A percentile compares a stretch with the other conserved stretches of the same genome.
Evolutionary conservation across 805 yeast species (phyloP).

Genomic region (Candida boleticola): DNA sequence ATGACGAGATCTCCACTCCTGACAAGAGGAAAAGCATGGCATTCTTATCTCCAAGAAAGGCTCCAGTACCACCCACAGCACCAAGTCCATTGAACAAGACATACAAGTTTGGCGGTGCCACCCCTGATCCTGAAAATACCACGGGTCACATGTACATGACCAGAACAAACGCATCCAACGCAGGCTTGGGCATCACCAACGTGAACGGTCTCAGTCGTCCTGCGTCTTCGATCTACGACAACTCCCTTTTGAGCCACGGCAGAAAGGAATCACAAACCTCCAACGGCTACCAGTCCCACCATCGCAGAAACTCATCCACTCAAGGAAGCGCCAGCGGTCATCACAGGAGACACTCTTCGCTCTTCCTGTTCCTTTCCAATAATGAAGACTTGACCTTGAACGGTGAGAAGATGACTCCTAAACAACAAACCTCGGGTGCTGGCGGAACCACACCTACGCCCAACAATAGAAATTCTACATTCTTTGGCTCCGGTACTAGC

Average conservation of each 20-base stretch:
- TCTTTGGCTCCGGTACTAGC: background rate
- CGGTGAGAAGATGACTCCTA: conserved; percentile 5
- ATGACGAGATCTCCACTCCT: conserved; percentile 2
- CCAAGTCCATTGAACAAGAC: conserved; percentile 23
- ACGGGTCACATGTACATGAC: conserved; percentile 17
- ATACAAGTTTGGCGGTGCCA: conserved; percentile 33
- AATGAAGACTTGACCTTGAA: conserved; percentile 17
- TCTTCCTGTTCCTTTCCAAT: conserved; percentile 49
- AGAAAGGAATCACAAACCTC: conserved; percentile 44
- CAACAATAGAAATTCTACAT: conserved; percentile 2
- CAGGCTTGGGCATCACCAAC: conserved; percentile 16
- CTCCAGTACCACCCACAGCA: conserved; percentile 64
- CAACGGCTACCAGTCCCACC: conserved; percentile 11
- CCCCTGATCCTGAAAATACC: conserved; percentile 5
- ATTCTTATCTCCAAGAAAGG: conserved; percentile 68
- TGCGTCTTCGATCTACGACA: conserved; percentile 52
- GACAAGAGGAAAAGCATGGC: conserved; percentile 16
- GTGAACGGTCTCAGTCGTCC: conserved; percentile 32
- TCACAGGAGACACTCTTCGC: conserved; percentile 62
- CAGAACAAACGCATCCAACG: conserved; percentile 21
- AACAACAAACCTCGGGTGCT: conserved; percentile 1
- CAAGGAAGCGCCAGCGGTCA: conserved; percentile 14
- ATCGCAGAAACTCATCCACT: conserved; percentile 27
- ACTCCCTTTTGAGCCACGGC: conserved; percentile 34
- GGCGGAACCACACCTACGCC: background rate